A percentile compares a stretch with the other conserved stretches of the same genome.
Evolutionary conservation across 2,329 filamentous ascomycete genomes (phyloP).

Genomic region (Fusarium gaditjirri): DNA sequence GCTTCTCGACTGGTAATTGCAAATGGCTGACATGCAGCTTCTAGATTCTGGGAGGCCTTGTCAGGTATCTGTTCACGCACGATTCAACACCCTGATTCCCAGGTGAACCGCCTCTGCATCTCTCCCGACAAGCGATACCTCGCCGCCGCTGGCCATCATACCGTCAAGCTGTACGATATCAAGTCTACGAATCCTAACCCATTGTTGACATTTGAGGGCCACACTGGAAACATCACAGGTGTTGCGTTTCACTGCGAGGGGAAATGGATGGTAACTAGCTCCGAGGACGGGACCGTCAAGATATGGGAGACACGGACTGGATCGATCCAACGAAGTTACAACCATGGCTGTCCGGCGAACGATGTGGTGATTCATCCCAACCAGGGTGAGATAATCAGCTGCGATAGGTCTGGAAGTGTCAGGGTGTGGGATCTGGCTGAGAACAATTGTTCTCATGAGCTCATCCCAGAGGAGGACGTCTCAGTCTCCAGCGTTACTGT

Average conservation of each 20-base stretch:
- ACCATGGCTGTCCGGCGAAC: conserved; percentile 88
- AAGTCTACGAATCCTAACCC: conserved; percentile 97
- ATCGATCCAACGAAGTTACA: conserved; percentile 90
- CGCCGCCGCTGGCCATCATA: conserved; percentile 81
- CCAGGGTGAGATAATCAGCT: conserved; percentile 97
- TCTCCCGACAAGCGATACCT: conserved; percentile 98
- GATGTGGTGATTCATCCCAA: conserved; percentile 99
- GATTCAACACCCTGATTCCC: conserved; percentile 97
- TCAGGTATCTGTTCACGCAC: conserved; percentile 98
- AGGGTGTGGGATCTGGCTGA: conserved; percentile 96
- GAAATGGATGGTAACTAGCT: conserved; percentile 99
- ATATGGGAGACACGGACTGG: conserved; percentile 94
- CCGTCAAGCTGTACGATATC: conserved; percentile 98
- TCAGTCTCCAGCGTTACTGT: conserved; percentile 95
- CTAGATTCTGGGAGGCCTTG: conserved; percentile 96
- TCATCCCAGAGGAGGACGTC: conserved; percentile 96
- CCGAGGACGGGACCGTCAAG: conserved; percentile 95
- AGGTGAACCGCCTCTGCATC: conserved; percentile 98
- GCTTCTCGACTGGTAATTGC: conserved; percentile 1
- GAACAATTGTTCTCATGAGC: conserved; percentile 95
- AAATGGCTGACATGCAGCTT: conserved; percentile 24
- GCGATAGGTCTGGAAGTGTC: conserved; percentile 91
- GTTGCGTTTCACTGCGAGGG: conserved; percentile 98
- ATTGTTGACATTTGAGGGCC: conserved; percentile 92
- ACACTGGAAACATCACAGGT: conserved; percentile 94